phyloP scores from a whole-genome alignment of 306 rosid species.

The Glycine tomentella region DNA sequence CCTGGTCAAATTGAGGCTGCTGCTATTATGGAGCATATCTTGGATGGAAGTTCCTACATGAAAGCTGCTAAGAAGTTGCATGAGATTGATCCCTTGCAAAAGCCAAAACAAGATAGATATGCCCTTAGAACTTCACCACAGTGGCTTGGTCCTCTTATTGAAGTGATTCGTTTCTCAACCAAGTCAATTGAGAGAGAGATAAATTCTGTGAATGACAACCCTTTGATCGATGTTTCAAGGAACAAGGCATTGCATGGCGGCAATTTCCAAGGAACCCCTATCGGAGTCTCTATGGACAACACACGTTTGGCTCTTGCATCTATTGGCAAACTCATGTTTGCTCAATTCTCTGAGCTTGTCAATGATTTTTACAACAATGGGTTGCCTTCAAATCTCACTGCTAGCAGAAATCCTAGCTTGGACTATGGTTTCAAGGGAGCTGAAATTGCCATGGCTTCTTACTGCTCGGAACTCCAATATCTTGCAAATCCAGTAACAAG shows the following conservation, averaged over 20 bases:
- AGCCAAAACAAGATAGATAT: constrained; percentile 88
- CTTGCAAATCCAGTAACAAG: constrained; percentile 59
- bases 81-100: constrained; percentile 79
- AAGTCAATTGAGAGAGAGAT: constrained; percentile 92
- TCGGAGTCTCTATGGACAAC: constrained; percentile 95
- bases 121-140: constrained; percentile 93
- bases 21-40: constrained; percentile 91
- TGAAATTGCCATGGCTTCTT: constrained; percentile 67
- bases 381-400: constrained; percentile 82
- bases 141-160: constrained; percentile 92
- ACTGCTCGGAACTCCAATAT: constrained; percentile 59
- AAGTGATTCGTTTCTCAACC: constrained; percentile 81
- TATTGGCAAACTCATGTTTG: constrained; percentile 88
- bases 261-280: constrained; percentile 94
- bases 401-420: constrained; percentile 80
- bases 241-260: constrained; percentile 94
- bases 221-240: constrained; percentile 90
- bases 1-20: constrained; percentile 98
- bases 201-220: constrained; percentile 90
- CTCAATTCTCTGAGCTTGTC: constrained; percentile 89
- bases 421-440: constrained; percentile 91
- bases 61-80: constrained; percentile 77
- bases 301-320: constrained; percentile 89
- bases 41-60: constrained; percentile 87
- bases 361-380: constrained; percentile 91